These are phyloP conservation scores for Davidsoniella virescens DNA, from an alignment of 2,329 filamentous ascomycete species.

Conservation along the genomic window DNA sequence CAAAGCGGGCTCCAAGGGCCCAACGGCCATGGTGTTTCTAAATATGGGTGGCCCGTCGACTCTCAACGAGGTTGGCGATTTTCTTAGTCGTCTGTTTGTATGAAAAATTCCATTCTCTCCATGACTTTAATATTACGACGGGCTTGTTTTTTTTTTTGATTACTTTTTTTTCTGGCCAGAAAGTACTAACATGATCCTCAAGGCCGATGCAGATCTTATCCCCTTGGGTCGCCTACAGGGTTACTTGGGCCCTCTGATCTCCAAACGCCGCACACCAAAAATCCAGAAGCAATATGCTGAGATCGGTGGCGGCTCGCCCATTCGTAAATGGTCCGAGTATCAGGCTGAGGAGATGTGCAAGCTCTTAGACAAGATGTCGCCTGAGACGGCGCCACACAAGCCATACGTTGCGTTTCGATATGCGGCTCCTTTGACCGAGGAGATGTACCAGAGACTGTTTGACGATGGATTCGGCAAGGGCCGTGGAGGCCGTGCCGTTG, in stretches of 20 bases:
- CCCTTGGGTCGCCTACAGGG: conserved; percentile 83
- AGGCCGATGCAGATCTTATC: conserved; percentile 89
- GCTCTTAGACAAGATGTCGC: conserved; percentile 76
- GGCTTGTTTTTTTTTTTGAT: neutral
- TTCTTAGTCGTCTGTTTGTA: conserved; percentile 85
- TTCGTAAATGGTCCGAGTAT: conserved; percentile 94
- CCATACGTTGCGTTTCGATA: conserved; percentile 97
- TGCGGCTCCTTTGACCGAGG: conserved; percentile 80
- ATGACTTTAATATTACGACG: conserved; percentile 11
- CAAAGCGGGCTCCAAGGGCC: conserved; percentile 53
- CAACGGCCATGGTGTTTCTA: conserved; percentile 95
- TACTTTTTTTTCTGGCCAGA: neutral
- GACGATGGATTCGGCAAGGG: conserved; percentile 82
- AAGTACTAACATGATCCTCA: neutral
- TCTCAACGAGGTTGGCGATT: conserved; percentile 72
- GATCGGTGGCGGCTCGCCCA: conserved; percentile 94
- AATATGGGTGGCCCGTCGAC: conserved; percentile 97
- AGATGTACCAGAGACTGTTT: conserved; percentile 72
- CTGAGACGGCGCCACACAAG: conserved; percentile 88
- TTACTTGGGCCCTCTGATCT: conserved; percentile 80
- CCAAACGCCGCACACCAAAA: conserved; percentile 77
- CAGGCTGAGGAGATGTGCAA: conserved; percentile 95
- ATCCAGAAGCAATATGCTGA: conserved; percentile 90
- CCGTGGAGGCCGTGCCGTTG: conserved; percentile 81
- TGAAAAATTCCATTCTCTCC: conserved; percentile 19